Conservation (phyloP, 1,284 basidiomycete species). For the Naganishia albida region DNA sequence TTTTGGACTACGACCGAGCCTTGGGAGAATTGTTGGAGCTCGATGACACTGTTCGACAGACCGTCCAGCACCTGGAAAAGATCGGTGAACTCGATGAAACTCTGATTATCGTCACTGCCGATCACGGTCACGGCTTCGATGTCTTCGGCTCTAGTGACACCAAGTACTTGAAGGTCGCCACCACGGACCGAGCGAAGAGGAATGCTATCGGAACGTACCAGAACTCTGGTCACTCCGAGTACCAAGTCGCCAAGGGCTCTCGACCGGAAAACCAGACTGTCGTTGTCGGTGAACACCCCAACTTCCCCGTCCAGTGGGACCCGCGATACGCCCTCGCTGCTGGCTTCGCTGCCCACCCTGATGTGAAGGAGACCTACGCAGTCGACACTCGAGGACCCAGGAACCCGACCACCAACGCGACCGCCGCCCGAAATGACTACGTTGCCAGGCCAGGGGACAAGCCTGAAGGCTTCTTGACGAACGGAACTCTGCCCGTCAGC, state of each 20-base stretch:
- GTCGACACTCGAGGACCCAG: slow-evolving; percentile 47
- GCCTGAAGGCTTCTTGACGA: slow-evolving; percentile 49
- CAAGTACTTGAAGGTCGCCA: slow-evolving; percentile 45
- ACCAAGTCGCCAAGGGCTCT: slow-evolving; percentile 34
- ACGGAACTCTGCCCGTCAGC: slow-evolving; percentile 48
- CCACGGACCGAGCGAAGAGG: slow-evolving; percentile 50
- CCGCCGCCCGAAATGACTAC: slow-evolving; percentile 36
- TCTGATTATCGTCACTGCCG: slow-evolving; percentile 54
- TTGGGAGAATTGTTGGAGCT: slow-evolving; percentile 56
- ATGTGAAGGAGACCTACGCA: slow-evolving; percentile 49
- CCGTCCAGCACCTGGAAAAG: slow-evolving; percentile 51
- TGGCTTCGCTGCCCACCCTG: slow-evolving; percentile 51
- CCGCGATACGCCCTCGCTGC: slow-evolving; percentile 42
- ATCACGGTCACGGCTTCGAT: slow-evolving; percentile 52
- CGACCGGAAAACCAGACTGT: slow-evolving; percentile 45
- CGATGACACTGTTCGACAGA: slow-evolving; percentile 54
- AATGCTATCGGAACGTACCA: slow-evolving; percentile 50
- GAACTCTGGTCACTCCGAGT: slow-evolving; percentile 42
- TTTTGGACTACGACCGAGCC: slow-evolving; percentile 53
- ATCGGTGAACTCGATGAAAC: slow-evolving; percentile 55
- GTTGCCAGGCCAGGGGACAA: slow-evolving; percentile 52
- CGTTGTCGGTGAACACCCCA: slow-evolving; percentile 43
- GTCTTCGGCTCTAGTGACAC: slow-evolving; percentile 53
- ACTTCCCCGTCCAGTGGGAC: slow-evolving; percentile 54
- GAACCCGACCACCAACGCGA: slow-evolving; percentile 44